Percentiles rank a stretch among this genome's conserved stretches.
phyloP scores from a whole-genome alignment of 192 early-diverging fungal species.

The Pilaira anomala region DNA sequence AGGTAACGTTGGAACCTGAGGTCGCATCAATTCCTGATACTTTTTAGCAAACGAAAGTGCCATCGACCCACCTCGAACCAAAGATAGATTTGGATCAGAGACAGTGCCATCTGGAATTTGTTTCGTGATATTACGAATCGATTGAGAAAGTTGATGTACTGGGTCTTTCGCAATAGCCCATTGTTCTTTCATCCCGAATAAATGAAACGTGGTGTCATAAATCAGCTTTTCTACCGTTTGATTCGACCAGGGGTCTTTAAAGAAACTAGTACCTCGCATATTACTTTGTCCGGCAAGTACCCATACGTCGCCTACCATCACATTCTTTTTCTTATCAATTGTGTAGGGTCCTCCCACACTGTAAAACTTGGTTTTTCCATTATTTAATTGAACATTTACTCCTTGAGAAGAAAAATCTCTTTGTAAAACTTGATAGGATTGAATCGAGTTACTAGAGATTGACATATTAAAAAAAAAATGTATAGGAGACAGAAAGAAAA shows the following conservation, averaged over 20 bases:
- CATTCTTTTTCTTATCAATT: slow-evolving; percentile 19
- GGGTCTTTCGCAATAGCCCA: slow-evolving; percentile 31
- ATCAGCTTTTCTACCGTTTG: not conserved
- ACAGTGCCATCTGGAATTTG: slow-evolving; percentile 27
- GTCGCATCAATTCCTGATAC: not conserved
- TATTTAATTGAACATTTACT: not conserved
- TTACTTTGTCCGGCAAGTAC: slow-evolving; percentile 39
- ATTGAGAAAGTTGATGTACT: slow-evolving; percentile 17
- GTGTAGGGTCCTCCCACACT: slow-evolving; percentile 29
- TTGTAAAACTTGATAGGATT: slow-evolving; percentile 24
- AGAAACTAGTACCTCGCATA: slow-evolving; percentile 31
- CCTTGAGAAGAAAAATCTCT: slow-evolving; percentile 1
- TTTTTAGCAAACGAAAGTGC: slow-evolving; percentile 16
- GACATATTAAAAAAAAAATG: too few species aligned
- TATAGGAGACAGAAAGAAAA: too few species aligned
- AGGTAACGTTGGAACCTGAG: slow-evolving; percentile 11
- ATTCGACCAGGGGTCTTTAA: slow-evolving; percentile 1
- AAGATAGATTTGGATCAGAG: slow-evolving; percentile 10
- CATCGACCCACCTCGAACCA: slow-evolving; percentile 17
- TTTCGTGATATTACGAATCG: slow-evolving; percentile 22
- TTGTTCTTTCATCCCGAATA: slow-evolving; percentile 26
- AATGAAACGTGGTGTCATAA: not conserved
- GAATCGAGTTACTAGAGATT: not conserved
- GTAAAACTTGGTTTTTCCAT: not conserved
- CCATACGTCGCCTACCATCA: slow-evolving; percentile 38